Conservation (phyloP, 73 alveolate genomes). For the Stentor coeruleus region DNA sequence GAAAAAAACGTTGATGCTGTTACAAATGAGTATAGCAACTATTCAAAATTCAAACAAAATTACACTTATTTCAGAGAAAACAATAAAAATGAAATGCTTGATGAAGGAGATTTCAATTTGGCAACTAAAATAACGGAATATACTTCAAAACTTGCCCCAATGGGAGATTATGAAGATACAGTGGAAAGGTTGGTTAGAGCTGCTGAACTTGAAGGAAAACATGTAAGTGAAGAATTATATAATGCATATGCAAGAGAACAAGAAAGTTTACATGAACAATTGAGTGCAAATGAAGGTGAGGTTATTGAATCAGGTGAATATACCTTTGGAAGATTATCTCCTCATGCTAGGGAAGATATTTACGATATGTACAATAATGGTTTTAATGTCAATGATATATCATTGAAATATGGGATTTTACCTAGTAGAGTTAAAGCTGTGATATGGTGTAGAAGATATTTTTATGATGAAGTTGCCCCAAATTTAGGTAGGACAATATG, state of each 20-base stretch:
- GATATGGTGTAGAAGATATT: constrained; percentile 45
- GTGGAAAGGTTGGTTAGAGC: not conserved
- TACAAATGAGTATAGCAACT: not conserved
- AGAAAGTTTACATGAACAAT: not conserved
- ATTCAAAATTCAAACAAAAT: not conserved
- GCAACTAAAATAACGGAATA: not conserved
- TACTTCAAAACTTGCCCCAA: not conserved
- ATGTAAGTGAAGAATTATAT: not conserved
- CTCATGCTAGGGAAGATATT: constrained; percentile 54
- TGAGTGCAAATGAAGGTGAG: not conserved
- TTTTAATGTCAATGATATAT: constrained; percentile 52
- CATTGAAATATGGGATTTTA: constrained; percentile 60
- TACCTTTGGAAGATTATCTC: constrained; percentile 51
- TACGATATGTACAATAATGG: constrained; percentile 54
- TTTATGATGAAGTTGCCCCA: constrained; percentile 66
- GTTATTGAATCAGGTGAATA: not conserved
- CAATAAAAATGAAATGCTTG: not conserved
- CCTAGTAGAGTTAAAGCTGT: constrained; percentile 76
- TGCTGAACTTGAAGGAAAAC: not conserved
- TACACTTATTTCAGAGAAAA: not conserved
- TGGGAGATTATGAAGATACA: not conserved
- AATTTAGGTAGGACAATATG: constrained; percentile 46
- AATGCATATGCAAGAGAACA: not conserved
- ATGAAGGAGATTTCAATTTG: not conserved
- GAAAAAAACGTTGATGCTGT: not conserved